phyloP scores from a whole-genome alignment of 75 land plant species.

The Sequoia sempervirens region DNA sequence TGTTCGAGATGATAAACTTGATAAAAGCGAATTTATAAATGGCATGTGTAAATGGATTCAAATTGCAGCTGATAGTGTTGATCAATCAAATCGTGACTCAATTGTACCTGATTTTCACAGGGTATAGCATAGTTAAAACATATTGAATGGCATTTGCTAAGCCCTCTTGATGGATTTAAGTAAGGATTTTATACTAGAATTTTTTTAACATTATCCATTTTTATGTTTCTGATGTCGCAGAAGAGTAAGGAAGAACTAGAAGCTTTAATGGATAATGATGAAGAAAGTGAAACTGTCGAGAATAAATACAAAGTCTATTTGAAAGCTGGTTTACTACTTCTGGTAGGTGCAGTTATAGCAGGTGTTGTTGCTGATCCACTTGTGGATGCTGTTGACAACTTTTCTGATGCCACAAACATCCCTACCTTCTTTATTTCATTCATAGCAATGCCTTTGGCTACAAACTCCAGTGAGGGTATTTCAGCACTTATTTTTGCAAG shows the following conservation, averaged over 20 bases:
- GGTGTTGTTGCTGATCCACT: slow-evolving; percentile 56
- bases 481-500: slow-evolving; percentile 51
- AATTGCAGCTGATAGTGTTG: slow-evolving; percentile 8
- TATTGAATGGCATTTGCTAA: background rate
- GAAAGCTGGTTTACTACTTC: slow-evolving; percentile 31
- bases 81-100: slow-evolving; percentile 14
- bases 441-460: slow-evolving; percentile 45
- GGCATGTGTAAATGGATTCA: slow-evolving; percentile 40
- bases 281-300: slow-evolving; percentile 11
- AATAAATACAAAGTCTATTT: slow-evolving; percentile 2
- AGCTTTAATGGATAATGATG: slow-evolving; percentile 28
- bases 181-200: background rate
- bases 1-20: slow-evolving; percentile 8
- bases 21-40: slow-evolving; percentile 16
- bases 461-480: slow-evolving; percentile 54
- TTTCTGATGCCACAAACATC: slow-evolving; percentile 39
- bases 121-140: slow-evolving; percentile 3
- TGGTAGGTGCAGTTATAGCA: slow-evolving; percentile 38
- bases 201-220: background rate
- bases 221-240: slow-evolving; percentile 14
- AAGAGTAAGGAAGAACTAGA: slow-evolving; percentile 27
- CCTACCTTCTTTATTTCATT: slow-evolving; percentile 57
- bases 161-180: background rate
- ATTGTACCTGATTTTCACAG: slow-evolving; percentile 14
- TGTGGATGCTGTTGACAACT: slow-evolving; percentile 48